These are phyloP conservation scores for Ogataea nitratoaversa DNA, from an alignment of 805 yeast genomes.

Conservation along the genomic window DNA sequence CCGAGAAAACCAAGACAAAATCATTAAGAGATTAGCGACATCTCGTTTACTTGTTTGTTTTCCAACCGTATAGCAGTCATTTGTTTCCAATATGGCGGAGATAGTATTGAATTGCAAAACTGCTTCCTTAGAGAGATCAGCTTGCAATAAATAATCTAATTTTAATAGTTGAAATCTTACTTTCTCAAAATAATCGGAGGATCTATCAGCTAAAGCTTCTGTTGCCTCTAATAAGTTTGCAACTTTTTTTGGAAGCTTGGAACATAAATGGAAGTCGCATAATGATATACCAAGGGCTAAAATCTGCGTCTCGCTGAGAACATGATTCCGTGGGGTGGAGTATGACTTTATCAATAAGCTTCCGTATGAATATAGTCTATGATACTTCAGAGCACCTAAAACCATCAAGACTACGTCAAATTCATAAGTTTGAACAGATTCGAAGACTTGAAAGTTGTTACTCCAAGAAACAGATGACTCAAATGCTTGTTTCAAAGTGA, in stretches of 20 bases:
- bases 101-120: constrained; percentile 25
- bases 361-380: constrained; percentile 14
- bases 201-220: constrained; percentile 9
- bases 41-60: constrained; percentile 17
- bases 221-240: background rate
- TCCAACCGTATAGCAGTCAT: constrained; percentile 29
- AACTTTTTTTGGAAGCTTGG: constrained; percentile 9
- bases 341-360: constrained; percentile 12
- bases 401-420: constrained; percentile 25
- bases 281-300: constrained; percentile 2
- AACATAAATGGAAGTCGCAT: constrained; percentile 1
- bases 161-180: constrained; percentile 25
- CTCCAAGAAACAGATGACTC: constrained; percentile 9
- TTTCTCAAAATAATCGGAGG: constrained; percentile 18
- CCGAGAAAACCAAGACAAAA: constrained; percentile 35
- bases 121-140: constrained; percentile 21
- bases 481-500: constrained; percentile 7
- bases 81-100: constrained; percentile 21
- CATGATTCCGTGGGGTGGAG: background rate
- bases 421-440: constrained; percentile 25
- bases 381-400: constrained; percentile 22
- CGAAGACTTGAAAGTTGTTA: background rate
- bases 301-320: constrained; percentile 5
- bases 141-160: constrained; percentile 26
- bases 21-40: constrained; percentile 16